These are phyloP conservation scores for Eimeria acervulina DNA, from an alignment of 169 alveolate genomes.

Conservation along the genomic window DNA sequence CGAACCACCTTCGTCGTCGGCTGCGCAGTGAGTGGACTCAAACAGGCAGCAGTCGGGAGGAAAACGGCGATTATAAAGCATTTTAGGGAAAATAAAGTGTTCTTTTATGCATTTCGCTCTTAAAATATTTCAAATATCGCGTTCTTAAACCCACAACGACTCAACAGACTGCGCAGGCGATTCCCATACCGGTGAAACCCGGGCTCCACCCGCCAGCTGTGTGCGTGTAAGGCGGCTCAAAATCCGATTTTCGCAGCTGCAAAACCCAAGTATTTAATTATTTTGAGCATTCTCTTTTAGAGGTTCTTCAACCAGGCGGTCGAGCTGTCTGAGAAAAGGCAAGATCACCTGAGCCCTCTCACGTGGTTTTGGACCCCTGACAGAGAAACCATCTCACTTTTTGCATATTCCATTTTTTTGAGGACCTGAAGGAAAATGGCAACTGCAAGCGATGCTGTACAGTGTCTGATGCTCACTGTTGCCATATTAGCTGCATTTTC, in stretches of 20 bases:
- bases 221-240: too few species aligned
- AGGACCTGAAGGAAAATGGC: slow-evolving; percentile 42
- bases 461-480: slow-evolving; percentile 71
- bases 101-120: neutral
- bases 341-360: neutral
- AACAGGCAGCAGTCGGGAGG: neutral
- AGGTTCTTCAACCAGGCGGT: too few species aligned
- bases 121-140: neutral
- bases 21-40: neutral
- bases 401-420: neutral
- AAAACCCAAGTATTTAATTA: too few species aligned
- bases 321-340: too few species aligned
- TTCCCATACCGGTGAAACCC: neutral
- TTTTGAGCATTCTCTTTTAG: too few species aligned
- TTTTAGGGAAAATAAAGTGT: too few species aligned
- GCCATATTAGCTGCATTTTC: slow-evolving; percentile 77
- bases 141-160: neutral
- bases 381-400: neutral
- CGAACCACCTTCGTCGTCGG: neutral
- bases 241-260: neutral
- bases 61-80: neutral
- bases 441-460: slow-evolving; percentile 72
- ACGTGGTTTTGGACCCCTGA: neutral
- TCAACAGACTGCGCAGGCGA: neutral
- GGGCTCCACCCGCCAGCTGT: neutral